These are phyloP conservation scores for Citrus inodora DNA, from an alignment of 345 rosid species.

Conservation along the genomic window DNA sequence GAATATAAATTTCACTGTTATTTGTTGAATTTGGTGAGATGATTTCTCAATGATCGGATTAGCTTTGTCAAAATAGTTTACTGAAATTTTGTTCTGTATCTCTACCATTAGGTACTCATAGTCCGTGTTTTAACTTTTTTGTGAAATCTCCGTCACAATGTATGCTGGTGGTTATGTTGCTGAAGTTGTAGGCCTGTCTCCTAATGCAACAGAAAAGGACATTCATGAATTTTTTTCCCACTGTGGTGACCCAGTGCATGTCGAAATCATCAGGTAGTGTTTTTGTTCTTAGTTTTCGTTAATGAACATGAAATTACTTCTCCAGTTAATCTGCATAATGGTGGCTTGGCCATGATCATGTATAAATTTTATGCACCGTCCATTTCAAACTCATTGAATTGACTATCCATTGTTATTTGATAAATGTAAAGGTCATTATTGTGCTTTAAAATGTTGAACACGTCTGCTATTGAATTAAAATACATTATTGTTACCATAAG, in stretches of 20 bases:
- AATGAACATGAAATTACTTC: neutral
- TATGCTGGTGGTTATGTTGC: conserved; percentile 71
- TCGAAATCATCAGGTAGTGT: conserved; percentile 70
- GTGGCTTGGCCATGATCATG: neutral
- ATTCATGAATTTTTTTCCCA: conserved; percentile 62
- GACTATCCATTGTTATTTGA: neutral
- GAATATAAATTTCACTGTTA: neutral
- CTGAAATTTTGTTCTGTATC: conserved; percentile 8
- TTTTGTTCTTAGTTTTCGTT: neutral
- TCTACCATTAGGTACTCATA: conserved; percentile 10
- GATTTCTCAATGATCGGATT: conserved; percentile 6
- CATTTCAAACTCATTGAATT: neutral
- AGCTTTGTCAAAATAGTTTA: neutral
- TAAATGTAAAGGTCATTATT: neutral
- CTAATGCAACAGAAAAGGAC: conserved; percentile 66
- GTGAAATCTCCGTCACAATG: conserved; percentile 34
- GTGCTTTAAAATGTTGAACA: neutral
- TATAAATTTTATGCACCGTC: neutral
- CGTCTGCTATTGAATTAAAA: neutral
- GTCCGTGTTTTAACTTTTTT: neutral
- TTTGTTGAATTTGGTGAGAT: conserved; percentile 19
- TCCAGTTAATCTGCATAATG: neutral
- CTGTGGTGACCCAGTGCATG: conserved; percentile 64
- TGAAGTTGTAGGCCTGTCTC: conserved; percentile 73
- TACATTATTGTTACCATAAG: neutral